Conservation (phyloP, 2,329 filamentous ascomycete genomes). For the Davidsoniella australis region DNA sequence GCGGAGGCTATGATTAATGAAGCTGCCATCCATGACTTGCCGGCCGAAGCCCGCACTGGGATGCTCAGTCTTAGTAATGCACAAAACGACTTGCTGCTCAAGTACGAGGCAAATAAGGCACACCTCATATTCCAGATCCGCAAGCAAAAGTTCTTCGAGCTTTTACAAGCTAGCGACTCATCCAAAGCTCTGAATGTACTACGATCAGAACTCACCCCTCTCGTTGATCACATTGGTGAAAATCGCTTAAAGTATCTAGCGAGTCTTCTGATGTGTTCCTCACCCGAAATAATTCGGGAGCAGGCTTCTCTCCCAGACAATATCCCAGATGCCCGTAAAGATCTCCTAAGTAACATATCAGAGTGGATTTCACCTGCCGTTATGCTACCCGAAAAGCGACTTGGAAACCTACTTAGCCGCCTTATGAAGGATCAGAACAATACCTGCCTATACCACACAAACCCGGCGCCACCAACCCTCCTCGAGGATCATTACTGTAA, state of each 20-base stretch:
- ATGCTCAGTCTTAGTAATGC: background rate
- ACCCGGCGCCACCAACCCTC: slow-evolving; percentile 57
- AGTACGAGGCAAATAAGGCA: slow-evolving; percentile 21
- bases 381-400: slow-evolving; percentile 85
- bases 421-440: slow-evolving; percentile 73
- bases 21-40: background rate
- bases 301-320: slow-evolving; percentile 52
- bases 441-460: slow-evolving; percentile 79
- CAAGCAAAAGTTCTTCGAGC: slow-evolving; percentile 87
- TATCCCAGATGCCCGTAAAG: slow-evolving; percentile 77
- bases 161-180: slow-evolving; percentile 62
- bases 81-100: background rate
- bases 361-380: slow-evolving; percentile 86
- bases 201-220: slow-evolving; percentile 69
- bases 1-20: slow-evolving; percentile 70
- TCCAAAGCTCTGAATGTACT: slow-evolving; percentile 64
- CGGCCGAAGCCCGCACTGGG: background rate
- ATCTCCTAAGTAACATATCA: slow-evolving; percentile 24
- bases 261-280: slow-evolving; percentile 76
- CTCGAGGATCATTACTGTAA: slow-evolving; percentile 83
- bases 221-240: slow-evolving; percentile 61
- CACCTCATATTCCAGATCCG: slow-evolving; percentile 77
- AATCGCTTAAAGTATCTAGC: slow-evolving; percentile 42
- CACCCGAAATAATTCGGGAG: slow-evolving; percentile 22
- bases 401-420: slow-evolving; percentile 65